Conservation (phyloP, 805 yeast species). For the Gaillardinia entomophila region DNA sequence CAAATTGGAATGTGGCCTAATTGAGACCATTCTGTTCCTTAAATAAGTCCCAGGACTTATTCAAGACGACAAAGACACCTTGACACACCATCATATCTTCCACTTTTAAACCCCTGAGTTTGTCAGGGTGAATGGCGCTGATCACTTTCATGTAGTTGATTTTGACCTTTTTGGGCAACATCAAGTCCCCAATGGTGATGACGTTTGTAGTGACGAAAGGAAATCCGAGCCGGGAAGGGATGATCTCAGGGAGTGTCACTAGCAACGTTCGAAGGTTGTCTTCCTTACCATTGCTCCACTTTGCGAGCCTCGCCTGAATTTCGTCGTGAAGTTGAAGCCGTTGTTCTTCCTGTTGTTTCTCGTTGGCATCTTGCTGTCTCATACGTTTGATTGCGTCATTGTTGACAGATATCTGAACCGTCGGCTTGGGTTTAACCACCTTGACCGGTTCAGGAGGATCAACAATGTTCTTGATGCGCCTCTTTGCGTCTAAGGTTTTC, state of each 20-base stretch:
- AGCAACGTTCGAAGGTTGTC: constrained; percentile 76
- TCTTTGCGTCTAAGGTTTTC: constrained; percentile 69
- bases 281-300: constrained; percentile 74
- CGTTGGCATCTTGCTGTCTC: constrained; percentile 43
- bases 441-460: constrained; percentile 40
- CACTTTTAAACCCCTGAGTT: constrained; percentile 53
- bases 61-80: constrained; percentile 74
- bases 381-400: constrained; percentile 47
- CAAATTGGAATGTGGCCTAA: neutral
- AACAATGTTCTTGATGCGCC: constrained; percentile 65
- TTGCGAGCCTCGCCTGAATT: constrained; percentile 47
- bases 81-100: constrained; percentile 84
- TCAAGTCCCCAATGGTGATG: constrained; percentile 60
- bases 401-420: constrained; percentile 2
- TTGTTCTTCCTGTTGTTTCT: constrained; percentile 37
- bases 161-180: constrained; percentile 86
- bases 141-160: constrained; percentile 77
- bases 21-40: constrained; percentile 11
- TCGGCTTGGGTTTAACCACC: constrained; percentile 5
- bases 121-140: constrained; percentile 79
- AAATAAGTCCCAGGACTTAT: constrained; percentile 67
- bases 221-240: constrained; percentile 38
- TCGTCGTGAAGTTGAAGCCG: constrained; percentile 57
- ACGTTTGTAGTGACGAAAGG: constrained; percentile 21
- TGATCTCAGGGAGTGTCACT: constrained; percentile 57